Percentiles rank a stretch among this genome's conserved stretches.
Conservation (phyloP, 108 stramenopile genomes). For the Thalassiosira profunda region DNA sequence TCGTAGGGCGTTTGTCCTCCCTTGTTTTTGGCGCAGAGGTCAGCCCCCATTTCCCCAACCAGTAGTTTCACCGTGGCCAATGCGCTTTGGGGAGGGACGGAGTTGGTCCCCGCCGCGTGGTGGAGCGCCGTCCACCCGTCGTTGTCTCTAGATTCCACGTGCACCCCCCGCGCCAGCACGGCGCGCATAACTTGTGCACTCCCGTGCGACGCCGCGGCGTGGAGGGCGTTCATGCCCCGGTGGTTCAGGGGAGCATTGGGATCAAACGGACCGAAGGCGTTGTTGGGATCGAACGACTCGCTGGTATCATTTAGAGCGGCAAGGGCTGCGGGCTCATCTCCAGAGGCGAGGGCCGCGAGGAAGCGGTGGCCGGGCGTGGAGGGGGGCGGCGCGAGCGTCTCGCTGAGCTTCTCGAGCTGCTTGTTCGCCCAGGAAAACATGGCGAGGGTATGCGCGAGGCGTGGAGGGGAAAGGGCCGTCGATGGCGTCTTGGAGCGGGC, state of each 20-base stretch:
- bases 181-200: slow-evolving; percentile 35
- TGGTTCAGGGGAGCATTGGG: slow-evolving; percentile 19
- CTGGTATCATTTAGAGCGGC: slow-evolving; percentile 24
- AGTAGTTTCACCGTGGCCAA: slow-evolving; percentile 54
- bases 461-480: too few species aligned
- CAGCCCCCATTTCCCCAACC: slow-evolving; percentile 61
- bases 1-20: slow-evolving; percentile 86
- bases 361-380: slow-evolving; percentile 48
- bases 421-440: slow-evolving; percentile 83
- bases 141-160: slow-evolving; percentile 55
- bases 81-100: slow-evolving; percentile 7
- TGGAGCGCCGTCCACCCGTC: slow-evolving; percentile 80
- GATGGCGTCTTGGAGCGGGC: too few species aligned
- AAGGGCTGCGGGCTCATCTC: slow-evolving; percentile 27
- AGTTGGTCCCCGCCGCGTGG: slow-evolving; percentile 59
- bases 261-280: slow-evolving; percentile 18
- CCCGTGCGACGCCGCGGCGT: slow-evolving; percentile 65
- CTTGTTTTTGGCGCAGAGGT: slow-evolving; percentile 59
- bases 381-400: slow-evolving; percentile 87
- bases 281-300: slow-evolving; percentile 13
- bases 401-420: slow-evolving; percentile 69
- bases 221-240: slow-evolving; percentile 66
- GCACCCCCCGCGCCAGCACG: slow-evolving; percentile 51
- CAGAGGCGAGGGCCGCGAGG: slow-evolving; percentile 37
- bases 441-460: too few species aligned